Base-by-base conservation (phyloP, 2,329 filamentous ascomycete species). In the Trichoderma sp. region DNA sequence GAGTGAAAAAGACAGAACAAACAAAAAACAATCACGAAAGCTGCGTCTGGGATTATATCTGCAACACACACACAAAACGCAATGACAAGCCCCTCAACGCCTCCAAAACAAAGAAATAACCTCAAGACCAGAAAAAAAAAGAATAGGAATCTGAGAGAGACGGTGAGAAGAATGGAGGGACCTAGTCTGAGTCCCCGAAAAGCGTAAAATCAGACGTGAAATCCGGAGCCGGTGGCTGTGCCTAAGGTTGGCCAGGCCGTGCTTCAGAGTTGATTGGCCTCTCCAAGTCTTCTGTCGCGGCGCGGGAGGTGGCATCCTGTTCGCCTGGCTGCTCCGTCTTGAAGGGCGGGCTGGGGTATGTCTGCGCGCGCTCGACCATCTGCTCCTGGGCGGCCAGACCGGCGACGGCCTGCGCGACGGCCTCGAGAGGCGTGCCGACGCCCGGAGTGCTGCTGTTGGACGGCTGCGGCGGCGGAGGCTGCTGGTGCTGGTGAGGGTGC, bases 281-380 rank as follows among this genome's bases (percentile, higher is more conserved):
- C 65, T 84, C 82, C 51, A 86, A 82, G 59, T 86, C 84, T 19
- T 86, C 84, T 2, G 81, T 79, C 7, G 80, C 77, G 3, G 51
- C 52, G 15, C 45, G 61, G 28, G 61, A 17, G 1, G 41, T 48
- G 43, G 76, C 75, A 7, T 82, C 79, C n/a, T 83, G 50, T 19
- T 67, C 79, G 9, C 79, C 77, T 7, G 69, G 69, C 28, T 72
- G 68, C 3, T 79, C 78, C 5, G 76, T 60, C 69, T 82, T 82
- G 66, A 78, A 75, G 7, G 70, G 69, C 39, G 69, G 69, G 41
- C 69, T 69, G 7, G 71, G 71, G 68, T 72, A 80, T 4, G 65
- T 52, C 69, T 70, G 78, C 71, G 74, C 72, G 39, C 74, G 74
- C 59, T 78, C 77, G 7, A 69, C 72, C 65, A 79, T 73, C 65